Percentiles rank a stretch among this genome's conserved stretches.
These are phyloP conservation scores for Neurospora cerealis DNA, from an alignment of 495 filamentous ascomycete species.

Conservation along the genomic window DNA sequence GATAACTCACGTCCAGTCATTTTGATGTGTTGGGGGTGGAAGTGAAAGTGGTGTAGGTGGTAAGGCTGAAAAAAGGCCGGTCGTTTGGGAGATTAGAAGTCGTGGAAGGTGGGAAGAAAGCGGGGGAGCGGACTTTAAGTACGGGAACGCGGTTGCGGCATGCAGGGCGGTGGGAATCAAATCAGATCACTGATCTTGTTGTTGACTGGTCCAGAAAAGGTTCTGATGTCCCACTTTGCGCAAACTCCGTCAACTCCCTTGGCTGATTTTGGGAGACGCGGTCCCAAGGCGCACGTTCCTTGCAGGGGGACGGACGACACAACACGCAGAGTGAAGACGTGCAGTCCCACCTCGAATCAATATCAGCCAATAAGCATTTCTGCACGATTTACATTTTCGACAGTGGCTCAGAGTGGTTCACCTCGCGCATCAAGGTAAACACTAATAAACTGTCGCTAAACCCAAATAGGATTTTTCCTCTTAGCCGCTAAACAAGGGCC, in stretches of 20 bases:
- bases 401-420: background rate
- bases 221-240: slow-evolving; percentile 1
- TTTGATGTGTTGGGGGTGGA: slow-evolving; percentile 25
- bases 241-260: slow-evolving; percentile 2
- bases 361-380: background rate
- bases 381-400: background rate
- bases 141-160: slow-evolving; percentile 19
- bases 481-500: background rate
- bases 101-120: slow-evolving; percentile 27
- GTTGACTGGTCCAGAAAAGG: background rate
- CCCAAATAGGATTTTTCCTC: background rate
- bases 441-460: background rate
- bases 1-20: slow-evolving; percentile 94
- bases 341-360: slow-evolving; percentile 7
- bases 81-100: slow-evolving; percentile 5
- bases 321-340: background rate
- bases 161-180: slow-evolving; percentile 27
- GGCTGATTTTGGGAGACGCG: slow-evolving; percentile 15
- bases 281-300: background rate
- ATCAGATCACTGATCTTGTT: slow-evolving; percentile 29
- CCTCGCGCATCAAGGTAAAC: background rate
- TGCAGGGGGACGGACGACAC: background rate
- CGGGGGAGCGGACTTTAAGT: slow-evolving; percentile 37
- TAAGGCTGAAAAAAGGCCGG: slow-evolving; percentile 9
- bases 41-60: slow-evolving; percentile 7